Conservation (phyloP, 2,329 filamentous ascomycete genomes). For the Colletotrichum limetticola region DNA sequence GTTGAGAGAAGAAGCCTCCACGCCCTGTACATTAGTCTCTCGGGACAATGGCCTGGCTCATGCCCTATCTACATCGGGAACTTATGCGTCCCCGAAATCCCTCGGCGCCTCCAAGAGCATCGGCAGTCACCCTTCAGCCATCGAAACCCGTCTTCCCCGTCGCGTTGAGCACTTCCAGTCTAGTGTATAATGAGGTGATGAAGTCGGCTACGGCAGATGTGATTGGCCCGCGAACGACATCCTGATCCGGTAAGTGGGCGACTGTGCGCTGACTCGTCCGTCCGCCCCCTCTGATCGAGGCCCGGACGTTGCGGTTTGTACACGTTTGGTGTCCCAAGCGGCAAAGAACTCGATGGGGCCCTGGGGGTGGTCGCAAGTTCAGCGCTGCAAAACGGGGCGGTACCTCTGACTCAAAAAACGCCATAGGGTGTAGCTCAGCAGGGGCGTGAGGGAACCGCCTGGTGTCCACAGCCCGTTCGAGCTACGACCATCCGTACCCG, state of each 20-base stretch:
- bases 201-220: not conserved
- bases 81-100: not conserved
- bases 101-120: not conserved
- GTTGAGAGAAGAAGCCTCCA: not conserved
- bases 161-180: not conserved
- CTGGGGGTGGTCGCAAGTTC: not conserved
- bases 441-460: not conserved
- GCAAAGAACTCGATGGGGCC: not conserved
- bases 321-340: not conserved
- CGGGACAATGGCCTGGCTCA: not conserved
- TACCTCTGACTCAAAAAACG: not conserved
- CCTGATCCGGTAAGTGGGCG: not conserved
- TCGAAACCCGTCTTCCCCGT: not conserved
- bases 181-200: not conserved
- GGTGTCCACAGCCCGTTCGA: not conserved
- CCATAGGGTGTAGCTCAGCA: not conserved
- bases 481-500: not conserved
- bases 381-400: not conserved
- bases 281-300: not conserved
- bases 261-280: not conserved
- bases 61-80: not conserved
- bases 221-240: not conserved
- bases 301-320: not conserved
- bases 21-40: not conserved
- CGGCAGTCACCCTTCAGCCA: not conserved